These are phyloP conservation scores for Ampelocalamus luodianensis DNA, from an alignment of 176 grass and related monocot species.

Conservation along the genomic window DNA sequence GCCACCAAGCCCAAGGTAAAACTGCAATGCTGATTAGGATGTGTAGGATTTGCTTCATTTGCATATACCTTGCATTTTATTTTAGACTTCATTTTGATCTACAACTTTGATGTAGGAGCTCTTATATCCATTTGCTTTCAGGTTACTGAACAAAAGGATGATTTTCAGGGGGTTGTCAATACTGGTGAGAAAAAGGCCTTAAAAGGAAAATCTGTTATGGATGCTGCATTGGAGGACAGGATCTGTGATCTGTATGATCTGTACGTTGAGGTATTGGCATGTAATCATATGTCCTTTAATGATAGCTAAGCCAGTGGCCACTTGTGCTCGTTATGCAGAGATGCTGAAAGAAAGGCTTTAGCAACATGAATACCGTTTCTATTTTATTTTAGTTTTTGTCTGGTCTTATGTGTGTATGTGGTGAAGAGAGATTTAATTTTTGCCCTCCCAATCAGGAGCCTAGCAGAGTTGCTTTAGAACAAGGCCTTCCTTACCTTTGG, in stretches of 20 bases:
- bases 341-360: background rate
- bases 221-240: constrained; percentile 72
- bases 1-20: constrained; percentile 63
- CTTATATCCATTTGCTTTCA: constrained; percentile 19
- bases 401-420: background rate
- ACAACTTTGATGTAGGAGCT: constrained; percentile 17
- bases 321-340: background rate
- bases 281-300: constrained; percentile 5
- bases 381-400: constrained; percentile 24
- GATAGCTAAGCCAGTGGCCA: background rate
- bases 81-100: constrained; percentile 15
- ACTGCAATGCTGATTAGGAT: constrained; percentile 3
- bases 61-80: constrained; percentile 18
- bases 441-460: background rate
- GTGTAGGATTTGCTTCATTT: background rate
- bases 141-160: constrained; percentile 53
- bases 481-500: constrained; percentile 10
- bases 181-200: constrained; percentile 52
- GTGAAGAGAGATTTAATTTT: constrained; percentile 4
- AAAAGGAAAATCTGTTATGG: constrained; percentile 69
- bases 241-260: constrained; percentile 90
- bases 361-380: background rate
- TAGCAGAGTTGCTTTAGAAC: background rate
- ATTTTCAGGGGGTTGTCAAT: constrained; percentile 58
- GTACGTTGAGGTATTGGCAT: constrained; percentile 79